Conservation (phyloP, 345 rosid species). For the Stellera chamaejasme region DNA sequence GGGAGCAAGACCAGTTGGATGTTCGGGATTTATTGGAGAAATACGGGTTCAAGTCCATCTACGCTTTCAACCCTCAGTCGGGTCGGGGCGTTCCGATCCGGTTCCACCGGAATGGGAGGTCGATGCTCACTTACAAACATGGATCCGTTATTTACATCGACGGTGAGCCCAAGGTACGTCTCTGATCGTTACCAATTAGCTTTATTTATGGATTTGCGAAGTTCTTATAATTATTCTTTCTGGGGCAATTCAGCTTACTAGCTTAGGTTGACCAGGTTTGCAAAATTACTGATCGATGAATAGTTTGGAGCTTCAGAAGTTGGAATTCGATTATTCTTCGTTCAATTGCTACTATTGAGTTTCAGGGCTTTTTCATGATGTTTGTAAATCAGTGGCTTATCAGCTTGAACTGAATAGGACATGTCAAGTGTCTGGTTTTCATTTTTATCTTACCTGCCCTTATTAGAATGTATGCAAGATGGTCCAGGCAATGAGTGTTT, state of each 20-base stretch:
- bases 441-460: too few species aligned
- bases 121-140: constrained; percentile 57
- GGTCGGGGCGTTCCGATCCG: constrained; percentile 84
- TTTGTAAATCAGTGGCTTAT: too few species aligned
- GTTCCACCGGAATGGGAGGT: constrained; percentile 77
- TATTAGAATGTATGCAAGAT: too few species aligned
- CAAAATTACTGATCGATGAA: not conserved
- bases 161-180: constrained; percentile 77
- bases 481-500: too few species aligned
- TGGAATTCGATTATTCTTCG: not conserved
- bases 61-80: constrained; percentile 54
- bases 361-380: too few species aligned
- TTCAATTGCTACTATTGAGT: too few species aligned
- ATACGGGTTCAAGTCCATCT: constrained; percentile 64
- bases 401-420: too few species aligned
- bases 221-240: not conserved
- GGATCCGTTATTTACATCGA: constrained; percentile 68
- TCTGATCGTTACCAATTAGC: not conserved
- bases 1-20: constrained; percentile 88
- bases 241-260: too few species aligned
- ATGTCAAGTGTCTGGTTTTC: too few species aligned
- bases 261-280: not conserved
- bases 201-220: not conserved
- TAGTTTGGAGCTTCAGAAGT: not conserved
- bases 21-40: constrained; percentile 65